Percentiles rank a stretch among this genome's conserved stretches.
Evolutionary conservation across 2,329 filamentous ascomycete genomes (phyloP).

Genomic region (Sordariomycetes sp.): DNA sequence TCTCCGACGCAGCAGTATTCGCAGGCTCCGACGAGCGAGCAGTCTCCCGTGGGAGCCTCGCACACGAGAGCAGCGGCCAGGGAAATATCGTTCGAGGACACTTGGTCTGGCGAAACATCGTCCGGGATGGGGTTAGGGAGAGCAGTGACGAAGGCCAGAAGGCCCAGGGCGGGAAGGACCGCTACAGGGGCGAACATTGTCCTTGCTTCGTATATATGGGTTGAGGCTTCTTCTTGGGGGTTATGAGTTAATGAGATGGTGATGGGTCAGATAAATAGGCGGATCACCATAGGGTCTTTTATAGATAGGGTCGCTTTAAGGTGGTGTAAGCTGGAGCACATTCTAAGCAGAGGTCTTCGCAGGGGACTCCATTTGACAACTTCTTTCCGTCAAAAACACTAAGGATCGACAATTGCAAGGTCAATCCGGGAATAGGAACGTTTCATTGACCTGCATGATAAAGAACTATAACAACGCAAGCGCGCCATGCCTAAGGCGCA

Average conservation of each 20-base stretch:
- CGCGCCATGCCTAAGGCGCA: neutral
- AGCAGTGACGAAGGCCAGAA: neutral
- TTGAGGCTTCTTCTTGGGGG: too few relatives aligned
- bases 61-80: neutral
- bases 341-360: neutral
- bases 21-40: neutral
- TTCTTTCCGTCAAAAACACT: neutral
- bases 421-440: neutral
- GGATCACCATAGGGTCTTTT: neutral
- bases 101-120: too few relatives aligned
- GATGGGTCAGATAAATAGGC: too few relatives aligned
- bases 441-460: neutral
- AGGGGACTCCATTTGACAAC: neutral
- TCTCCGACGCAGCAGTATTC: neutral
- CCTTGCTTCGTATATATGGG: neutral
- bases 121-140: neutral
- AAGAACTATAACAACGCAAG: neutral
- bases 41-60: neutral
- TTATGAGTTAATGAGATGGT: too few relatives aligned
- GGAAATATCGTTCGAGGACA: neutral
- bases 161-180: neutral
- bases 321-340: neutral
- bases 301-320: neutral
- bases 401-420: neutral
- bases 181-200: neutral